Base-by-base conservation (phyloP, 495 filamentous ascomycete genomes). In the Tuber brumale region DNA sequence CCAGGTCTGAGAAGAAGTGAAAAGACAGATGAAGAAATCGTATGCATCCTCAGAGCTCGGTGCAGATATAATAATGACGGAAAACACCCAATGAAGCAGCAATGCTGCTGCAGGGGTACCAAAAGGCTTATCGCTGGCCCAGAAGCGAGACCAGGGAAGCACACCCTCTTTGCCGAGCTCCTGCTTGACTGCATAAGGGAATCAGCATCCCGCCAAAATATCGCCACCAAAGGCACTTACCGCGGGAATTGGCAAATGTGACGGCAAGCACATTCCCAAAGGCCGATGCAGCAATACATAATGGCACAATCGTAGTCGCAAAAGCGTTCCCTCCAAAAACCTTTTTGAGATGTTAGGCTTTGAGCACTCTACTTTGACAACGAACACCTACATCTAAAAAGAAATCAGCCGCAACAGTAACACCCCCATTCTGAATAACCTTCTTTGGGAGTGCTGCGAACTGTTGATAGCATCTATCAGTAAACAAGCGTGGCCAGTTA, bases 161-260 rank as follows among this genome's bases (percentile, higher is more conserved):
- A 91, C 84, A 48, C 89, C 90, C 82, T 91, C 89, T 74, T 90
- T 89, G 43, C 88, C 90, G 35, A 91, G 86, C 82, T 91, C 89
- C 46, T 78, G 76, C n/a, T 78, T 78, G 44, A 78, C 76, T 76
- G 19, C 57, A 51, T 44, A 35, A 71, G 48, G 14, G 37, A 31
- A 27, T 78, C 21, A 78, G 74, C 44, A 61, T 57, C 27, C 14
- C 3, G 44, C 16, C 23, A 23, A 69, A 37, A n/a, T 21, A 45
- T 21, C 27, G 27, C 10, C 23, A 27, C 27, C 5, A 41, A 57
- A 27, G 61, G 44, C 43, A 19, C 39, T 27, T 75, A 77, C 76
- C 76, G 18, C 76, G 76, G 37, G 76, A 77, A 72, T 77, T 77
- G 69, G 76, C 86, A 74, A 87, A 86, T 45, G 88, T 89, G 76